Evolutionary conservation across 805 yeast species (phyloP), one percentile per base, ranked within the genome.

Genomic region (Pichia nanzhaoensis): DNA sequence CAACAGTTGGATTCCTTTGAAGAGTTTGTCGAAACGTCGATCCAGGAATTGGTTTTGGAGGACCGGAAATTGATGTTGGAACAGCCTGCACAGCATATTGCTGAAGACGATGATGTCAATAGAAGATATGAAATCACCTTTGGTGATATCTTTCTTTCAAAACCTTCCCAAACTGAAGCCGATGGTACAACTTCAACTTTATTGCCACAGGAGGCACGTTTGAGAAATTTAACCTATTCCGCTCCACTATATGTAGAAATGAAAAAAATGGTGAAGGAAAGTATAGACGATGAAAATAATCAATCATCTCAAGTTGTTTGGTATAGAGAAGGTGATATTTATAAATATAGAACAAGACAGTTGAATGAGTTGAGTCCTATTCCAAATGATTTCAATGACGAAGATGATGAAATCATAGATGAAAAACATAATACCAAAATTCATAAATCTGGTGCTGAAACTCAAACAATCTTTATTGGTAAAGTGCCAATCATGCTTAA

Each of bases 181-280:
- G 99, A 93, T 69, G 99, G 99, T 71, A 89, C 95, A n/a, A 91
- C 98, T n/a, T 91, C 89, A 59, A 95, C 95, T 13, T 80, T 93
- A 82, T 86, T 86, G 61, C 99, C 99, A 10, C 99, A 95, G 68
- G 99, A 93, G 66, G 98, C 99, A 7, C 78, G 99, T 58, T 74
- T 93, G 53, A 82, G 99, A 69, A 93, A 93, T 64, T 74, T 93
- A 68, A 93, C 99, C 0, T 93, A 93, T 64, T 87, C 97, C 4
- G 87, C 97, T 28, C 97, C 98, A 33, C 74, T 93, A 42, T 93
- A 93, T 59, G 96, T 93, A 22, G 98, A 93, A 62, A 91, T 93
- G 85, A 80, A 85, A 57, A 93, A 93, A 67, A 78, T 84, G 54
- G 93, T 93, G 18, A 78, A 87, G 60, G 85, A 80, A 57, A 84